phyloP scores from a whole-genome alignment of 1,284 basidiomycete species.

The Moesziomyces parantarcticus region DNA sequence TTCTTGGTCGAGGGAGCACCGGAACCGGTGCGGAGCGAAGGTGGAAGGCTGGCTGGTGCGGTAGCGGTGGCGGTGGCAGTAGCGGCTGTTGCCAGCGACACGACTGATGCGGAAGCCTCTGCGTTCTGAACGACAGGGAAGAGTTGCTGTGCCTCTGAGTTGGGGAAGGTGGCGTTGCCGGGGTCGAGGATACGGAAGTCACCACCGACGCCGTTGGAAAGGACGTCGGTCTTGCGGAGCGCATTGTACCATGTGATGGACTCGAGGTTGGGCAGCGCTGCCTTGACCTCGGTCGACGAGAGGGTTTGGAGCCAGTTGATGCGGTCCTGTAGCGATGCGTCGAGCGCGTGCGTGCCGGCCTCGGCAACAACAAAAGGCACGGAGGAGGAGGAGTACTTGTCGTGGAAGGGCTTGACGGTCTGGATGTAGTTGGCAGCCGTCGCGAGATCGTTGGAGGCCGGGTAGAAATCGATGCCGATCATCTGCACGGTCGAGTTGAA shows the following conservation, averaged over 20 bases:
- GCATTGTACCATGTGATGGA: constrained; percentile 68
- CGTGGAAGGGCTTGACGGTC: constrained; percentile 67
- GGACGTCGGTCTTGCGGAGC: constrained; percentile 31
- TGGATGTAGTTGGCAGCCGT: constrained; percentile 54
- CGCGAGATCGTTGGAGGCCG: constrained; percentile 39
- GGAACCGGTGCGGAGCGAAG: constrained; percentile 3
- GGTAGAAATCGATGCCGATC: constrained; percentile 67
- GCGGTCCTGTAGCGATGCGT: constrained; percentile 36
- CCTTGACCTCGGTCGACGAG: constrained; percentile 43
- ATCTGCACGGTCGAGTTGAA: constrained; percentile 48
- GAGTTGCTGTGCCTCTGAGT: constrained; percentile 13
- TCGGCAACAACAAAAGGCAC: constrained; percentile 68
- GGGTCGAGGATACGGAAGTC: constrained; percentile 47
- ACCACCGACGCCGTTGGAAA: constrained; percentile 39
- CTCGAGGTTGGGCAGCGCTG: constrained; percentile 60
- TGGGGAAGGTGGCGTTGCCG: constrained; percentile 35
- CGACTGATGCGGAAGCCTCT: constrained; percentile 3
- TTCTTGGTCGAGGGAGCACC: constrained; percentile 1
- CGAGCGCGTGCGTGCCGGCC: constrained; percentile 52
- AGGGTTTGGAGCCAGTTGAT: constrained; percentile 62
- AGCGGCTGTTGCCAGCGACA: constrained; percentile 13
- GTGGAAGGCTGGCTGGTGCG: constrained; percentile 15
- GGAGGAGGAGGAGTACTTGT: constrained; percentile 53
- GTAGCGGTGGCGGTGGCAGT: constrained; percentile 13
- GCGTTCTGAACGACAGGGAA: constrained; percentile 22